Evolutionary conservation across 2,329 filamentous ascomycete species (phyloP), one percentile per base, ranked within the genome.

Genomic region (Grosmannia penicillata): DNA sequence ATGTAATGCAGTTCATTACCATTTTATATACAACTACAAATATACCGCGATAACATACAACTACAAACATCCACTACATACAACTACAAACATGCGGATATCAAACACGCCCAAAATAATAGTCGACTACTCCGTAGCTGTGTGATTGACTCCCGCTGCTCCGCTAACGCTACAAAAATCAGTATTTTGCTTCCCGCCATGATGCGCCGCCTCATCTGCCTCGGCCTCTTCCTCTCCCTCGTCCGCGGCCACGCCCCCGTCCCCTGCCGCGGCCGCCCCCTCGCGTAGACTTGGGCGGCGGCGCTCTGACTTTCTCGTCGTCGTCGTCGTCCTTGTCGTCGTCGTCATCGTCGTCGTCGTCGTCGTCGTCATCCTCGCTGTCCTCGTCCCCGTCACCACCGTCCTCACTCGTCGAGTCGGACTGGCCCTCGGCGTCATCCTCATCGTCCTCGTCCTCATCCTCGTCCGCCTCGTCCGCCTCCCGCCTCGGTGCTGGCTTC

Each of bases 231-330:
- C 22, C 35, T 14, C 38, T 6, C 2, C 39, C 39, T 3, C 40
- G 37, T n/a, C 39, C 43, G 23, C 47, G 40, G 18, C 41, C 42
- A 1, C 38, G 37, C 6, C 41, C 42, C n/a, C 46, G 32, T 6
- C 44, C 41, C 8, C 46, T 26, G 5, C 41, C 36, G 2, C 46
- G 39, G 11, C 46, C 42, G 22, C 35, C 28, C 27, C 47, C 41
- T 15, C 46, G 36, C 4, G 37, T 15, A 6, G 42, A 13, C 28
- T 33, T 36, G 8, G 28, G 38, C 23, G 36, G 40, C 3, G 43
- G 36, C n/a, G 36, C 36, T 14, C 40, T 18, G 22, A 23, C 31
- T 37, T 39, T 43, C 27, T 42, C 33, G 2, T 36, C 27, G 10
- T 35, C 34, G 4, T 26, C 41, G 3, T 33, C 38, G 8, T 35